Percentiles rank a stretch among this genome's conserved stretches.
Evolutionary conservation across 352 stramenopile species (phyloP).

Genomic region (Blastocystis sp.): DNA sequence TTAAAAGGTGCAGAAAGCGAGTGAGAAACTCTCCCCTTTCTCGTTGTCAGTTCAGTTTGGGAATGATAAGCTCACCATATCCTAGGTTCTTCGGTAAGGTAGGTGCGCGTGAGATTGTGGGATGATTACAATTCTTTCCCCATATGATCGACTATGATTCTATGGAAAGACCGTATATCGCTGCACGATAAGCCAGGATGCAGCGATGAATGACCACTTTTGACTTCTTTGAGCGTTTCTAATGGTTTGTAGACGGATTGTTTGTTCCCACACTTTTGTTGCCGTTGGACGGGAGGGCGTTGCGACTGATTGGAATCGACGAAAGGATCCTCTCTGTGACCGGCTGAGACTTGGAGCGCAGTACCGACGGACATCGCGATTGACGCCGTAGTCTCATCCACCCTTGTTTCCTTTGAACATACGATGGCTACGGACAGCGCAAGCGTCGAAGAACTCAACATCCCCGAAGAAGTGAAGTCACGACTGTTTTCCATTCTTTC

Average conservation of each 20-base stretch:
- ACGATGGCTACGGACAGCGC: neutral
- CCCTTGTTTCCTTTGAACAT: conserved; percentile 6
- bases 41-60: neutral
- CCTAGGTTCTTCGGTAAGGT: neutral
- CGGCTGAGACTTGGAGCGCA: too few relatives aligned
- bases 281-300: neutral
- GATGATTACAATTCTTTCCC: conserved; percentile 72
- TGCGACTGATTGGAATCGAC: neutral
- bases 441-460: neutral
- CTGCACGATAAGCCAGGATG: conserved; percentile 64
- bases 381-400: too few relatives aligned
- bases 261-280: neutral
- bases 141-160: conserved; percentile 70
- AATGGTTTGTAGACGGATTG: neutral
- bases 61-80: neutral
- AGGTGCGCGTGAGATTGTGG: neutral
- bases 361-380: too few relatives aligned
- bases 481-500: conserved; percentile 5
- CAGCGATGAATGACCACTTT: conserved; percentile 54
- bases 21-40: neutral
- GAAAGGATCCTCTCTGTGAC: neutral
- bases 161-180: conserved; percentile 42
- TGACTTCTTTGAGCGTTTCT: conserved; percentile 14
- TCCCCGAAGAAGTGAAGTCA: neutral
- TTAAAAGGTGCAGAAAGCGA: neutral